Evolutionary conservation across 2,329 filamentous ascomycete species (phyloP), one percentile per base, ranked within the genome.

Genomic region (Coleophoma cylindrospora): DNA sequence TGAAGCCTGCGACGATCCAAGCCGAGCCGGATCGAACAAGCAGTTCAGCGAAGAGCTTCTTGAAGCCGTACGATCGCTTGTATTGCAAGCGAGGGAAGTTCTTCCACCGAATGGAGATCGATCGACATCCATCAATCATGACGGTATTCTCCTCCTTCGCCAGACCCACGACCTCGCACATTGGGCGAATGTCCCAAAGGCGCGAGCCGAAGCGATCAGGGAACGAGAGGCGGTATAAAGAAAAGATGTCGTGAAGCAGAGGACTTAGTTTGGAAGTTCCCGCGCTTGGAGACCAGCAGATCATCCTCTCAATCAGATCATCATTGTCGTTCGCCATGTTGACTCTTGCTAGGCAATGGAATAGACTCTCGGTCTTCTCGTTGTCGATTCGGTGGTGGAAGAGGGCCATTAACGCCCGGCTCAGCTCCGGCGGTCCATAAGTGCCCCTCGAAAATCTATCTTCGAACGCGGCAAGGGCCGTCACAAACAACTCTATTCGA

Each of bases 21-120:
- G 38, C 38, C 10, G 38, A 17, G 15, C 13, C 12, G 4, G 38
- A 14, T 11, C n/a, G 38, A 2, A 40, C 13, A 2, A 40, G n/a
- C 2, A 17, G 10, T 11, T 17, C 13, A 40, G 38, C 12, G 5
- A 14, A 15, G 2, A n/a, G n/a, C n/a, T 17, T 40, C 38, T 40
- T 40, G 13, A n/a, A 45, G 11, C 22, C 22, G 11, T 9, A 11
- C 3, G 14, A 11, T 9, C 22, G 22, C 11, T 21, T 36, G 40
- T 57, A 60, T 45, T 41, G 48, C 34, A 63, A 49, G 9, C 54
- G 49, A 1, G 63, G 62, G 43, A 66, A 62, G n/a, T 55, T 50
- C 44, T 65, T 63, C 63, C 63, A 66, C 8, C 61, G 60, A 34
- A 65, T 64, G 13, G 61, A 57, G 36, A 62, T 60, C 15, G 56